phyloP scores from a whole-genome alignment of 352 stramenopile genomes.

The Phytophthora pini region DNA sequence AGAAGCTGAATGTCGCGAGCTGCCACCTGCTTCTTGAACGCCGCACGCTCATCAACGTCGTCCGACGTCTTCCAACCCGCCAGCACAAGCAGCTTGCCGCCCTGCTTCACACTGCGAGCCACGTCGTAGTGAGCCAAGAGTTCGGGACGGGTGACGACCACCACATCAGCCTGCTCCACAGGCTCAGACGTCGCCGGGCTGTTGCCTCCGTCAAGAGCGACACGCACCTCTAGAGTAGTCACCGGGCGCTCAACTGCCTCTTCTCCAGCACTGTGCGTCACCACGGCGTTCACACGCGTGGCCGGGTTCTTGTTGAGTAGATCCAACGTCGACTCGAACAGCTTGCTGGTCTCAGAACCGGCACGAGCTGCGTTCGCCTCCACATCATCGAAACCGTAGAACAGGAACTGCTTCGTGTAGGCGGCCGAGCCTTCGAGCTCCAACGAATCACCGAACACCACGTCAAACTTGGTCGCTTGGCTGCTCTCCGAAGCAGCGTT shows the following conservation, averaged over 20 bases:
- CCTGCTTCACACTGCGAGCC: slow-evolving; percentile 53
- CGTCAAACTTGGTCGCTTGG: slow-evolving; percentile 62
- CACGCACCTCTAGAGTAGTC: slow-evolving; percentile 62
- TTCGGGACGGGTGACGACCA: slow-evolving; percentile 54
- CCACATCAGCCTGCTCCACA: slow-evolving; percentile 65
- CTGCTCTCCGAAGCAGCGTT: slow-evolving; percentile 33
- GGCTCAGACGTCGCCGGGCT: slow-evolving; percentile 46
- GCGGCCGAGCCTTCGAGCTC: slow-evolving; percentile 51
- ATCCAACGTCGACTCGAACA: slow-evolving; percentile 53
- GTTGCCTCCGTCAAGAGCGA: slow-evolving; percentile 53
- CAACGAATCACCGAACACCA: slow-evolving; percentile 55
- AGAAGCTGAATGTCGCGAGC: slow-evolving; percentile 55
- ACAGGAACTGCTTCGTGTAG: slow-evolving; percentile 90
- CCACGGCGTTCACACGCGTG: slow-evolving; percentile 65
- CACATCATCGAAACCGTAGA: slow-evolving; percentile 89
- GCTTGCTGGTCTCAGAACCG: slow-evolving; percentile 34
- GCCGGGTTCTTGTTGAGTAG: slow-evolving; percentile 71
- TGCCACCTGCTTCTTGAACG: slow-evolving; percentile 68
- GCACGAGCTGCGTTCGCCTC: slow-evolving; percentile 53
- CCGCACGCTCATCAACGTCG: slow-evolving; percentile 57
- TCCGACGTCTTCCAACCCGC: slow-evolving; percentile 70
- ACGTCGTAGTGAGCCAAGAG: slow-evolving; percentile 66
- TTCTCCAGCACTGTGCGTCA: slow-evolving; percentile 54
- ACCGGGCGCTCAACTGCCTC: slow-evolving; percentile 37
- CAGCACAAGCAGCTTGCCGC: slow-evolving; percentile 64